Conservation (phyloP, 1,139 yeast species). For the Debaryomyces sp. region DNA sequence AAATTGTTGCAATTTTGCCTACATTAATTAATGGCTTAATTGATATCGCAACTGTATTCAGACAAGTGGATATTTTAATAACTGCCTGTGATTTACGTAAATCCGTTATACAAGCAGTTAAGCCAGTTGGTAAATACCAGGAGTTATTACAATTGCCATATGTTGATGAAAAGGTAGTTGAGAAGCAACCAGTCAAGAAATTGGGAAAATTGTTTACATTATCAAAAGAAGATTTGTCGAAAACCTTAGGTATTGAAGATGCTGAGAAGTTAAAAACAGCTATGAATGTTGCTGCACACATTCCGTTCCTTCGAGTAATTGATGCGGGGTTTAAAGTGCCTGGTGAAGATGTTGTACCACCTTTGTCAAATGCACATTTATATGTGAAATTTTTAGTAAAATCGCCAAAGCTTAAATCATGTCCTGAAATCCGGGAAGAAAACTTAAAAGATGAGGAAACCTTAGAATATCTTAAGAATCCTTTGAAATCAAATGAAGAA, state of each 20-base stretch:
- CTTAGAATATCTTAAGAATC: conserved; percentile 70
- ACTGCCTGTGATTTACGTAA: conserved; percentile 71
- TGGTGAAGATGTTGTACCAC: conserved; percentile 80
- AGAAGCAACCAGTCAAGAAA: conserved; percentile 51
- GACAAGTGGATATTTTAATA: conserved; percentile 65
- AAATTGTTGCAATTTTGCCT: conserved; percentile 66
- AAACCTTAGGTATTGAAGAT: conserved; percentile 58
- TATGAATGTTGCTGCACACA: conserved; percentile 59
- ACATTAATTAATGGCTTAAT: conserved; percentile 70
- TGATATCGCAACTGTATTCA: conserved; percentile 80
- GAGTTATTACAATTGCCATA: conserved; percentile 83
- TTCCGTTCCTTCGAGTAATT: conserved; percentile 72
- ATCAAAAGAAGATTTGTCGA: conserved; percentile 55
- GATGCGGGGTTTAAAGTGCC: conserved; percentile 83
- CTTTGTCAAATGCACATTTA: conserved; percentile 73
- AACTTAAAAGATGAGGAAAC: conserved; percentile 50
- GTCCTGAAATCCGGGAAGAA: conserved; percentile 49
- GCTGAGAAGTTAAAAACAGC: conserved; percentile 49
- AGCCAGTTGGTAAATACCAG: conserved; percentile 54
- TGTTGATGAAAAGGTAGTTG: conserved; percentile 53
- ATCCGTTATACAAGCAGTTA: conserved; percentile 77
- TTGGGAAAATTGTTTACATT: conserved; percentile 69
- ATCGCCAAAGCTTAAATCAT: conserved; percentile 67
- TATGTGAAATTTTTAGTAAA: conserved; percentile 74
- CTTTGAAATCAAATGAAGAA: conserved; percentile 61